These are phyloP conservation scores for Populus hybrid DNA, from an alignment of 441 rosid species.

Conservation along the genomic window DNA sequence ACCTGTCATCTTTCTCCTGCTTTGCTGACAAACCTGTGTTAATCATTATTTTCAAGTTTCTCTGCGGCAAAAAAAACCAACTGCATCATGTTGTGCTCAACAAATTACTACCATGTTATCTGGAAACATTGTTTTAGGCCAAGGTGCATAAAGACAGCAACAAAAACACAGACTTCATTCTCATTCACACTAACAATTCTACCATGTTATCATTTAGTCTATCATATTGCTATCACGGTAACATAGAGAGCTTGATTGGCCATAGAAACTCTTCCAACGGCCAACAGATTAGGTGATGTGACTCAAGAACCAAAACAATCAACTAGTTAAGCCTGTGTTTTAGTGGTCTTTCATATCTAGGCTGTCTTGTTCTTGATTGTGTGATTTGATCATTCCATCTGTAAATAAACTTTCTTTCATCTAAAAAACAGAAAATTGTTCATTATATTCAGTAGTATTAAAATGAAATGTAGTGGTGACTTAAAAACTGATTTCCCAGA, in stretches of 20 bases:
- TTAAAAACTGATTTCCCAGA: not conserved
- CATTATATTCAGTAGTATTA: not conserved
- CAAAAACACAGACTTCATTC: not conserved
- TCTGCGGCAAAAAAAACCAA: constrained; percentile 42
- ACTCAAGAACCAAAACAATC: not conserved
- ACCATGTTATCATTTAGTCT: not conserved
- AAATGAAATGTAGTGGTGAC: not conserved
- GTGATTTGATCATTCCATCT: not conserved
- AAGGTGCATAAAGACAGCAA: not conserved
- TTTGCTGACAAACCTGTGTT: constrained; percentile 63
- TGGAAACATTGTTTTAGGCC: not conserved
- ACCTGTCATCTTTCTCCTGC: constrained; percentile 81
- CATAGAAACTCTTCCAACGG: not conserved
- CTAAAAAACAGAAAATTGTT: not conserved
- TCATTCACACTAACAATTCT: not conserved
- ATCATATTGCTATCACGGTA: not conserved
- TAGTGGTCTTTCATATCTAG: not conserved
- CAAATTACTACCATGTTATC: not conserved
- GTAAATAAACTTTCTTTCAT: not conserved
- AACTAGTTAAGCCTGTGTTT: too few relatives aligned
- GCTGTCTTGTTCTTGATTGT: not conserved
- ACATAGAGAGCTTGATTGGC: not conserved
- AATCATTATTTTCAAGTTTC: constrained; percentile 87
- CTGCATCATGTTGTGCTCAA: not conserved
- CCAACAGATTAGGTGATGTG: not conserved